Evolutionary conservation across 176 grass and related monocot genomes (phyloP).

Genomic region (Musa schizocarpa): DNA sequence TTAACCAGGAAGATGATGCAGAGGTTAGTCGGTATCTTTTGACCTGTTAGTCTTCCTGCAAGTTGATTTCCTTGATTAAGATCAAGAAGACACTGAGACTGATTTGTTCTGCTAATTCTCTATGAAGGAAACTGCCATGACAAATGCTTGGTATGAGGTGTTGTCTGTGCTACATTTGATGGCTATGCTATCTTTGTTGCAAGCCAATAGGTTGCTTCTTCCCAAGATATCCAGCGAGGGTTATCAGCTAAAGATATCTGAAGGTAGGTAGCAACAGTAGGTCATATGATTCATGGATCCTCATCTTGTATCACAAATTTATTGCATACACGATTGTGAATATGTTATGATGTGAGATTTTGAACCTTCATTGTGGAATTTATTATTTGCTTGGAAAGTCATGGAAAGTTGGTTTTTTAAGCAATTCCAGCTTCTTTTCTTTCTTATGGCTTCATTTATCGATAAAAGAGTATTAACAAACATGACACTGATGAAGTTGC

Average conservation of each 20-base stretch:
- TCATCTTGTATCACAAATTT: too few species aligned
- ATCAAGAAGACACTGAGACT: conserved; percentile 14
- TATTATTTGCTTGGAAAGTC: too few species aligned
- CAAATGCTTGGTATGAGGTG: conserved; percentile 87
- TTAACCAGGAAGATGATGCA: conserved; percentile 81
- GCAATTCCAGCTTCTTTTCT: too few species aligned
- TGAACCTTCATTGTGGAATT: too few species aligned
- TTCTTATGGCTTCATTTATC: too few species aligned
- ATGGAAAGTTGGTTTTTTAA: too few species aligned
- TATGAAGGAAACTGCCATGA: conserved; percentile 54
- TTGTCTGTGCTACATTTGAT: conserved; percentile 79
- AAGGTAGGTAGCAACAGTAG: conserved; percentile 38
- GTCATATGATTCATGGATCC: too few species aligned
- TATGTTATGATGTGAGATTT: too few species aligned
- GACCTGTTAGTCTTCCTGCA: not conserved
- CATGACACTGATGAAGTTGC: too few species aligned
- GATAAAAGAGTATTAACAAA: too few species aligned
- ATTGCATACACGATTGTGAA: too few species aligned
- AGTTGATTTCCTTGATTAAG: conserved; percentile 3
- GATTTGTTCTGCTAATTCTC: conserved; percentile 2
- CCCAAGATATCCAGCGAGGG: conserved; percentile 66
- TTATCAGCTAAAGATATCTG: conserved; percentile 69
- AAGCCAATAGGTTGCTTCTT: conserved; percentile 71
- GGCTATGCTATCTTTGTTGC: conserved; percentile 54
- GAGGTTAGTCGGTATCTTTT: conserved; percentile 40